Conservation (phyloP, 73 alveolate genomes). For the Symbiodinium natans region DNA sequence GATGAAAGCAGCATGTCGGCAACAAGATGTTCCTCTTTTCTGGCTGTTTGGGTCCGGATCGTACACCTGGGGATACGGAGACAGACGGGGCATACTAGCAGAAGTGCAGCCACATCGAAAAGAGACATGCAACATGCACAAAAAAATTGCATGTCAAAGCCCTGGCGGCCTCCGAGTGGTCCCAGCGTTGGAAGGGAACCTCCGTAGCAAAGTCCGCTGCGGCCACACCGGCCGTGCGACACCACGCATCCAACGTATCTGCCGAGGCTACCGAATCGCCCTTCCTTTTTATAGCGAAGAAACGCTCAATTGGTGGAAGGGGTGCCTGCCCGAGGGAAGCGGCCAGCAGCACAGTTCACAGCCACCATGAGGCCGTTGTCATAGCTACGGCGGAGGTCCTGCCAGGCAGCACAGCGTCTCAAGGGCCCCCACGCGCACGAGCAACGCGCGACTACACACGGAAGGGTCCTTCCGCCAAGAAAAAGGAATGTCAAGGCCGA, state of each 20-base stretch:
- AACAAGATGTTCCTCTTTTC: neutral
- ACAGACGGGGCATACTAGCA: too few relatives aligned
- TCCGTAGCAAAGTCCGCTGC: neutral
- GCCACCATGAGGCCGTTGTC: neutral
- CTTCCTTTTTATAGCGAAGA: too few relatives aligned
- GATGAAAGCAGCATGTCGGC: neutral
- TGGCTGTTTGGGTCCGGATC: neutral
- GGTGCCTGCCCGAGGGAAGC: neutral
- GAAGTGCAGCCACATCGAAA: too few relatives aligned
- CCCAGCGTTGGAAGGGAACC: neutral
- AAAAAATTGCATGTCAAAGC: too few relatives aligned
- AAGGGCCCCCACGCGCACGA: too few relatives aligned
- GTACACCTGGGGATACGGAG: neutral
- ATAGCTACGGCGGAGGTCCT: neutral
- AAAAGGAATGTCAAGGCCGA: neutral
- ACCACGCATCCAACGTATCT: neutral
- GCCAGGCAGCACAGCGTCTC: neutral
- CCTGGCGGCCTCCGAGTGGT: neutral
- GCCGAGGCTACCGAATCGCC: neutral
- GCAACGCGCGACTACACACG: neutral
- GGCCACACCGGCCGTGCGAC: neutral
- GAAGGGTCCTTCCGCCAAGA: neutral
- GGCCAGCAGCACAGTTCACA: neutral
- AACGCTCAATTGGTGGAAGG: neutral
- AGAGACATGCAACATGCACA: too few relatives aligned